Percentiles rank a stretch among this genome's conserved stretches.
Conservation (phyloP, 169 alveolate genomes). For the Cryptosporidium muris region DNA sequence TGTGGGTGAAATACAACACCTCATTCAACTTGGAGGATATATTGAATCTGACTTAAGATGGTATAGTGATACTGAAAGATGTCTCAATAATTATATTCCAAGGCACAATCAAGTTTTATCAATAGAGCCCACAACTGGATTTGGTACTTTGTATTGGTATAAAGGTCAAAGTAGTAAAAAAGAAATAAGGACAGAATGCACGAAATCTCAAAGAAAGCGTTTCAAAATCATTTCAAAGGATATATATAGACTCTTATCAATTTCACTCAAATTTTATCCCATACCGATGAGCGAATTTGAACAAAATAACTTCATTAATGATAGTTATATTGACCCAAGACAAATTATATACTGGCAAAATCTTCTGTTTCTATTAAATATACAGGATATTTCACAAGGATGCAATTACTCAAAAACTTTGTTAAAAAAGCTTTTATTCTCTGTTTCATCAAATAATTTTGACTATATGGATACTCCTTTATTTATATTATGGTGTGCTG, state of each 20-base stretch:
- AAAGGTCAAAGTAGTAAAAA: not conserved
- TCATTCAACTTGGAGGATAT: conserved; percentile 52
- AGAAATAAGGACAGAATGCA: conserved; percentile 6
- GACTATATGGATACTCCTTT: conserved; percentile 47
- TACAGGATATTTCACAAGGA: conserved; percentile 7
- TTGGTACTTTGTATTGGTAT: conserved; percentile 4
- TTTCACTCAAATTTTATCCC: no score
- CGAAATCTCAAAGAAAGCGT: not conserved
- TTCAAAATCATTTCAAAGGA: conserved; percentile 18
- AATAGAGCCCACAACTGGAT: conserved; percentile 22
- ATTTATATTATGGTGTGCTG: conserved; percentile 67
- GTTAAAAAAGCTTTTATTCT: not conserved
- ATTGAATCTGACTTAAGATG: conserved; percentile 45
- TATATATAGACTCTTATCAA: not conserved
- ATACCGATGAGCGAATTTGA: not conserved
- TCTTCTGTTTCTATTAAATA: conserved; percentile 4
- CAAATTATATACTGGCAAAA: conserved; percentile 48
- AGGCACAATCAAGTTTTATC: conserved; percentile 26
- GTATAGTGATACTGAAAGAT: conserved; percentile 38
- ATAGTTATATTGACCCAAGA: conserved; percentile 55
- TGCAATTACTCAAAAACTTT: conserved; percentile 24
- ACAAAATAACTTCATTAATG: not conserved
- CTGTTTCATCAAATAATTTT: not conserved
- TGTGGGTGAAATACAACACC: conserved; percentile 24
- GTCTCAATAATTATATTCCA: conserved; percentile 55